A percentile compares a stretch with the other conserved stretches of the same genome.
These are phyloP conservation scores for Zasmidium cellare DNA, from an alignment of 2,329 filamentous ascomycete species.

Conservation along the genomic window DNA sequence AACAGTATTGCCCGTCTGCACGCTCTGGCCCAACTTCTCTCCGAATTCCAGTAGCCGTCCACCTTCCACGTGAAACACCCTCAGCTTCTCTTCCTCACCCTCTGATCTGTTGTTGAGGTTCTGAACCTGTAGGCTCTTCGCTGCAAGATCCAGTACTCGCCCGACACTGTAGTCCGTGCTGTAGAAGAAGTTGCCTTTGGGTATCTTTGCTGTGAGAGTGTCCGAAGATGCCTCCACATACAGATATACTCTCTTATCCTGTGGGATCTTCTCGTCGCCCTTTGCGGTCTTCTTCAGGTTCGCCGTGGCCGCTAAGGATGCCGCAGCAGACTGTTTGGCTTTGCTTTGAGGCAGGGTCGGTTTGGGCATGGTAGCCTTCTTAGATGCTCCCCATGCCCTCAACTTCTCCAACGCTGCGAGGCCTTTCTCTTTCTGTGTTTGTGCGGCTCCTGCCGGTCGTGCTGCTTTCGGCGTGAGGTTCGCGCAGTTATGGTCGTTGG, in stretches of 20 bases:
- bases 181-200: slow-evolving; percentile 58
- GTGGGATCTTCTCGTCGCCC: slow-evolving; percentile 77
- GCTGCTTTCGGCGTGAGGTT: slow-evolving; percentile 67
- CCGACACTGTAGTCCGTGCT: slow-evolving; percentile 82
- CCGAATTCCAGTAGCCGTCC: slow-evolving; percentile 83
- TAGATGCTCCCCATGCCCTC: slow-evolving; percentile 75
- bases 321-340: slow-evolving; percentile 56
- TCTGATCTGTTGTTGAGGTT: slow-evolving; percentile 80
- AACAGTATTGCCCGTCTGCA: slow-evolving; percentile 84
- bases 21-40: slow-evolving; percentile 73
- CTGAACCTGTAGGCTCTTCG: slow-evolving; percentile 72
- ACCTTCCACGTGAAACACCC: slow-evolving; percentile 91
- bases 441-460: slow-evolving; percentile 39
- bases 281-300: slow-evolving; percentile 84
- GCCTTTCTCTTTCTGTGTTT: slow-evolving; percentile 62
- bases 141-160: slow-evolving; percentile 74
- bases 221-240: slow-evolving; percentile 88
- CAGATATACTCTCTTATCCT: slow-evolving; percentile 85
- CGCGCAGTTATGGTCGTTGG: slow-evolving; percentile 80
- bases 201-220: slow-evolving; percentile 79
- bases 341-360: slow-evolving; percentile 57
- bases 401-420: slow-evolving; percentile 74
- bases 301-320: slow-evolving; percentile 69
- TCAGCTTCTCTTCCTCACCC: slow-evolving; percentile 74
- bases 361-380: slow-evolving; percentile 44